phyloP scores from a whole-genome alignment of 345 rosid species.

The Murraya paniculata region DNA sequence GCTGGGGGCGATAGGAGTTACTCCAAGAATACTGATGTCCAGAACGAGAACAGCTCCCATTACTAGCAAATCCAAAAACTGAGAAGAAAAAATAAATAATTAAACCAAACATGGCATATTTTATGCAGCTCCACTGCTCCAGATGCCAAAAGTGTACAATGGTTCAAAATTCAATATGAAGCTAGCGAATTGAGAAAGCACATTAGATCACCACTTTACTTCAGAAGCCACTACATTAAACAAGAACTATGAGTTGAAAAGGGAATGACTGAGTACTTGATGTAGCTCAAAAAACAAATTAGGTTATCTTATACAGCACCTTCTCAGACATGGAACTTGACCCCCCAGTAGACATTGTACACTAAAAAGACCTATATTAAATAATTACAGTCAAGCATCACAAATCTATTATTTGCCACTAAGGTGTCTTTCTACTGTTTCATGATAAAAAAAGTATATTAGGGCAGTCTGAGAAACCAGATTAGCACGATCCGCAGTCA shows the following conservation, averaged over 20 bases:
- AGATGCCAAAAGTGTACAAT: not conserved
- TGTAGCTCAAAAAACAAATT: not conserved
- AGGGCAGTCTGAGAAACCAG: not conserved
- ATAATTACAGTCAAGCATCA: not conserved
- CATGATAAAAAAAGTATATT: not conserved
- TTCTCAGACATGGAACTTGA: not conserved
- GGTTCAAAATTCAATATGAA: constrained; percentile 6
- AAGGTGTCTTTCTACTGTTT: not conserved
- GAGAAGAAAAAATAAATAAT: constrained; percentile 14
- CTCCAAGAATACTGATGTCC: constrained; percentile 44
- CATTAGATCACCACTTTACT: constrained; percentile 1
- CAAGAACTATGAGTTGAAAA: not conserved
- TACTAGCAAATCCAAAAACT: constrained; percentile 45
- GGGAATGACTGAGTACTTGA: constrained; percentile 13
- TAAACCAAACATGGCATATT: not conserved
- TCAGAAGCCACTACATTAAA: not conserved
- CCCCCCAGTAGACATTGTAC: not conserved
- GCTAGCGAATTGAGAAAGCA: constrained; percentile 5
- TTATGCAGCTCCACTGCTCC: not conserved
- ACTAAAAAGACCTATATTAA: not conserved
- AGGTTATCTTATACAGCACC: not conserved
- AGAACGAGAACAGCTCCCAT: constrained; percentile 35
- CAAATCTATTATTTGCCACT: not conserved
- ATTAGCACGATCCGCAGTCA: not conserved
- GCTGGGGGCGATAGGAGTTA: constrained; percentile 37